Percentiles rank a stretch among this genome's conserved stretches.
Conservation (phyloP, 2,329 filamentous ascomycete genomes). For the Fusarium marasasianum region DNA sequence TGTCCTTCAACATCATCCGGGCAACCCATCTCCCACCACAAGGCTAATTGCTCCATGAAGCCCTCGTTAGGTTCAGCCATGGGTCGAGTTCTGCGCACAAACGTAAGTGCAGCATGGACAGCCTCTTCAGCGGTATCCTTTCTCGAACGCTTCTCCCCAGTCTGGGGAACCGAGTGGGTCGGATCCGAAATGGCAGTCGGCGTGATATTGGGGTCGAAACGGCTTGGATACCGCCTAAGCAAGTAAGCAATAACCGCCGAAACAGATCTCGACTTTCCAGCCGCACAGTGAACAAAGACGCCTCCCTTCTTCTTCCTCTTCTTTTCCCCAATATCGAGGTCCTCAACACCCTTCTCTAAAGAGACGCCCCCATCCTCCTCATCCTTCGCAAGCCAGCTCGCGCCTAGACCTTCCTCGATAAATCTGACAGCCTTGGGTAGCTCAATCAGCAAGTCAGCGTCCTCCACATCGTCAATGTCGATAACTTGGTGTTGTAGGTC, state of each 20-base stretch:
- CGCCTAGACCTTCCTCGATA: slow-evolving; percentile 76
- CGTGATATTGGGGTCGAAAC: slow-evolving; percentile 56
- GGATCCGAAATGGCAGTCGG: slow-evolving; percentile 37
- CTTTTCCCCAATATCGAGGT: slow-evolving; percentile 23
- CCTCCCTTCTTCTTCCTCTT: slow-evolving; percentile 47
- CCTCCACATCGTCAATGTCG: slow-evolving; percentile 89
- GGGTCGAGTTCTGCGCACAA: slow-evolving; percentile 75
- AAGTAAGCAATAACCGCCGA: slow-evolving; percentile 86
- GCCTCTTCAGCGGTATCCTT: slow-evolving; percentile 57
- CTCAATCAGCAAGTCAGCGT: slow-evolving; percentile 85
- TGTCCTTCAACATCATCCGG: slow-evolving; percentile 72
- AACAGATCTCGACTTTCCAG: slow-evolving; percentile 94
- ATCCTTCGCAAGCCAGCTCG: slow-evolving; percentile 17
- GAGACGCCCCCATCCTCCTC: slow-evolving; percentile 32
- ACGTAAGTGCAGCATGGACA: slow-evolving; percentile 69
- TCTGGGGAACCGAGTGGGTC: slow-evolving; percentile 2
- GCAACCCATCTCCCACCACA: slow-evolving; percentile 90
- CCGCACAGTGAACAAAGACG: slow-evolving; percentile 78
- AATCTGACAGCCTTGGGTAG: slow-evolving; percentile 83
- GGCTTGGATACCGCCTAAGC: slow-evolving; percentile 71
- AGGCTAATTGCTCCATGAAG: slow-evolving; percentile 87
- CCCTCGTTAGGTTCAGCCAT: slow-evolving; percentile 90
- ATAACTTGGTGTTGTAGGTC: slow-evolving; percentile 79
- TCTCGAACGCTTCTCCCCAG: slow-evolving; percentile 35
- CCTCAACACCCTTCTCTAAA: slow-evolving; percentile 29